Evolutionary conservation across 2,329 filamentous ascomycete genomes (phyloP).

Genomic region (Herpotrichia juniperi): DNA sequence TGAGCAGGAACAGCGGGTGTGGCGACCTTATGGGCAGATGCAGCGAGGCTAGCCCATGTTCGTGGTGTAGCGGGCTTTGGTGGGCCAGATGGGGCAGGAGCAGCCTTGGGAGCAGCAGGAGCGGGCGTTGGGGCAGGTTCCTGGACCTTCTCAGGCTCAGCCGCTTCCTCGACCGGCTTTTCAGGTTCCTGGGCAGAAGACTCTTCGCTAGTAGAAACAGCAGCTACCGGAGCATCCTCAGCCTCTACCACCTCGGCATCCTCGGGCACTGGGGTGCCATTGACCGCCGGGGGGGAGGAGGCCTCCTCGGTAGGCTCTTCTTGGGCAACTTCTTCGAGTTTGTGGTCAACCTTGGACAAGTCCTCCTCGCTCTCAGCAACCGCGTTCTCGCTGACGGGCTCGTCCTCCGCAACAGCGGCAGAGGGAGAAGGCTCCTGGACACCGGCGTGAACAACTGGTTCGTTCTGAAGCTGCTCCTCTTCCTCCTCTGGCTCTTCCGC

Average conservation of each 20-base stretch:
- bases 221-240: slow-evolving; percentile 48
- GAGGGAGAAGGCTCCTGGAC: slow-evolving; percentile 49
- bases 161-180: slow-evolving; percentile 29
- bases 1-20: slow-evolving; percentile 48
- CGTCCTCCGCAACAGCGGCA: slow-evolving; percentile 35
- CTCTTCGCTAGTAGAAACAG: slow-evolving; percentile 43
- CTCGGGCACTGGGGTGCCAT: slow-evolving; percentile 45
- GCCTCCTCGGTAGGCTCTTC: slow-evolving; percentile 36
- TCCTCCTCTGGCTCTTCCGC: slow-evolving; percentile 80
- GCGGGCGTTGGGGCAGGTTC: slow-evolving; percentile 65
- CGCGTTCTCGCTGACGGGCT: slow-evolving; percentile 42
- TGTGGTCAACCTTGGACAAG: slow-evolving; percentile 67
- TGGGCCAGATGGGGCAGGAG: slow-evolving; percentile 63
- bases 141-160: slow-evolving; percentile 66
- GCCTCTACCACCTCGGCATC: slow-evolving; percentile 42
- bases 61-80: slow-evolving; percentile 62
- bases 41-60: slow-evolving; percentile 76
- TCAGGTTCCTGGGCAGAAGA: slow-evolving; percentile 38
- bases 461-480: slow-evolving; percentile 48
- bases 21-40: slow-evolving; percentile 55
- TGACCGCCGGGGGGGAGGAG: slow-evolving; percentile 35
- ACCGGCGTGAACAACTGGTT: slow-evolving; percentile 39
- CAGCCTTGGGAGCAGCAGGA: slow-evolving; percentile 59
- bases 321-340: slow-evolving; percentile 68
- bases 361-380: slow-evolving; percentile 52